Conservation (phyloP, 108 stramenopile genomes). For the Licmophora abbreviata region DNA sequence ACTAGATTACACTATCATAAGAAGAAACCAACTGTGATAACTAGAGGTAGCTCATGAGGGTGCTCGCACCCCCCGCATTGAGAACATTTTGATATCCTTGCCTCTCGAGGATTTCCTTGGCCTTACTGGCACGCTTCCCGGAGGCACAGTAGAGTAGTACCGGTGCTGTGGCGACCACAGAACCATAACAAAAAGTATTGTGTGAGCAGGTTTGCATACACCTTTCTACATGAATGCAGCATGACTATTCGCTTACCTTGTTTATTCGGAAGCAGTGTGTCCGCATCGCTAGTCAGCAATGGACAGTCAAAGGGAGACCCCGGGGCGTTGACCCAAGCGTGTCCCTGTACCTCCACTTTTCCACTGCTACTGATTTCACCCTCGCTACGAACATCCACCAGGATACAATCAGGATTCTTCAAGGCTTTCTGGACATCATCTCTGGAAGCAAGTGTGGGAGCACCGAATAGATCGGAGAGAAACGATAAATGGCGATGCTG, state of each 20-base stretch:
- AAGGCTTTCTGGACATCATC: conserved; percentile 19
- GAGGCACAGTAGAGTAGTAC: conserved; percentile 42
- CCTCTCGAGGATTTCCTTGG: conserved; percentile 29
- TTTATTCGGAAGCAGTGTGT: conserved; percentile 28
- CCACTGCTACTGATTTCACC: conserved; percentile 23
- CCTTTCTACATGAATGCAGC: too few relatives aligned
- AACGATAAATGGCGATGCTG: too few relatives aligned
- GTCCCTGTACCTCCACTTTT: too few relatives aligned
- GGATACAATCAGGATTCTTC: conserved; percentile 9
- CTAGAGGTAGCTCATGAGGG: conserved; percentile 4
- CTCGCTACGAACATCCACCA: conserved; percentile 35
- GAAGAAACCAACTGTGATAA: conserved; percentile 32
- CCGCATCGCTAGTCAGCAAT: conserved; percentile 16
- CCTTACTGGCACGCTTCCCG: conserved; percentile 44
- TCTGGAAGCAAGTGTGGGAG: not conserved
- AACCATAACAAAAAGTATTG: not conserved
- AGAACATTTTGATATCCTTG: conserved; percentile 38
- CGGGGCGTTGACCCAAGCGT: too few relatives aligned
- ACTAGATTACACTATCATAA: too few relatives aligned
- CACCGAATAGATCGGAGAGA: not conserved
- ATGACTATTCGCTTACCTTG: too few relatives aligned
- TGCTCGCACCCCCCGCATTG: conserved; percentile 42
- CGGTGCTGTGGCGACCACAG: conserved; percentile 12
- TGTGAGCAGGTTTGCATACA: too few relatives aligned
- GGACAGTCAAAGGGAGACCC: conserved; percentile 16